These are phyloP conservation scores for Desmodesmus armatus DNA, from an alignment of 139 green algal genomes.

Conservation along the genomic window DNA sequence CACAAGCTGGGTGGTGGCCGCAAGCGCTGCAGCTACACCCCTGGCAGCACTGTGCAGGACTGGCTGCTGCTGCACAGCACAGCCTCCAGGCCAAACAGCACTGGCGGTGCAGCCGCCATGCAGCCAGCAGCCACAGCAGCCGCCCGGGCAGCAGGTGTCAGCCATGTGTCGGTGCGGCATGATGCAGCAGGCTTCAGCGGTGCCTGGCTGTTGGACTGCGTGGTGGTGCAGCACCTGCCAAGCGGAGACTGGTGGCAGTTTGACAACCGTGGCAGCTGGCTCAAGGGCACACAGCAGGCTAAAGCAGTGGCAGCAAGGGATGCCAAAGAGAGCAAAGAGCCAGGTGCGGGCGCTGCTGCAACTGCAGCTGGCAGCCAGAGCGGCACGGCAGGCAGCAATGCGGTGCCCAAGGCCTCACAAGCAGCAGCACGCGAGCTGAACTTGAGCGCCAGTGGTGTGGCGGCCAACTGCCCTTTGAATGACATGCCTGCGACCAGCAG, in stretches of 20 bases:
- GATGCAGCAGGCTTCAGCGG: background rate
- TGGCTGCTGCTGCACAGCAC: background rate
- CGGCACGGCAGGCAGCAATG: background rate
- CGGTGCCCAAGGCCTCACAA: background rate
- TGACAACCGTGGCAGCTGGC: background rate
- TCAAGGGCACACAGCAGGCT: background rate
- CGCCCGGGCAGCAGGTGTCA: conserved; percentile 19
- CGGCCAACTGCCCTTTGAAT: background rate
- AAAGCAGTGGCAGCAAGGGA: too few relatives aligned
- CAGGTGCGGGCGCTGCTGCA: too few relatives aligned
- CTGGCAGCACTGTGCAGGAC: conserved; percentile 20
- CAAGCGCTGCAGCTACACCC: conserved; percentile 2
- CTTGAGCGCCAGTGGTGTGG: background rate
- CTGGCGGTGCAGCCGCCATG: too few relatives aligned
- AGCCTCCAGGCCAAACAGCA: background rate
- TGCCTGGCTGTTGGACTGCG: conserved; percentile 35
- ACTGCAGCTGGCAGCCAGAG: background rate
- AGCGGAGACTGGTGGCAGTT: conserved; percentile 32
- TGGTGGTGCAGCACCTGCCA: conserved; percentile 16
- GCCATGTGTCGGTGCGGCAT: background rate
- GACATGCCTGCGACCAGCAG: background rate
- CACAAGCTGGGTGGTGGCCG: background rate
- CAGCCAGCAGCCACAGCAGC: too few relatives aligned
- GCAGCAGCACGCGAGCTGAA: background rate
- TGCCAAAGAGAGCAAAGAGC: too few relatives aligned